Base-by-base conservation (phyloP, 2,329 filamentous ascomycete species). In the Sarocladium kiliense region DNA sequence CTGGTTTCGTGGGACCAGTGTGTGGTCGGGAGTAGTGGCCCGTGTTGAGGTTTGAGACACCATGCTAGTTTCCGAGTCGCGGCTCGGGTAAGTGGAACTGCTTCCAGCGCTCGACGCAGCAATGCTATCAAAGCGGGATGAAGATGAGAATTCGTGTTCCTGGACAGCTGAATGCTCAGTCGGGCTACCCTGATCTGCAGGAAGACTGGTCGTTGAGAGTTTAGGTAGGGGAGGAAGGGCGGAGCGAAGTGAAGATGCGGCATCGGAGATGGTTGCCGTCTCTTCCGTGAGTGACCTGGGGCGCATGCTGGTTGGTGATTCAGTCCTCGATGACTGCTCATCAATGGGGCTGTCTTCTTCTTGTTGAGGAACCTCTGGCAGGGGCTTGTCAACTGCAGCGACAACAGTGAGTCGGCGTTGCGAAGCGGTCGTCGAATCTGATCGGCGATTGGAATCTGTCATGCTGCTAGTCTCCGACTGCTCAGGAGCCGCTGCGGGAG, bases 11-110 rank as follows among this genome's bases (percentile, higher is more conserved):
- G 81, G 79, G 56, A 73, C 76, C 39, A 77, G 67, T 61, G 77
- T 63, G 64, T 79, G 70, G 61, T 96, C 91, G 1, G 91, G 91
- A 1, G 91, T 96, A 1, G 91, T 96, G 16, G 91, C 92, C 55
- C 92, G 79, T 2, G 92, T 97, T 1, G 92, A 96, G 1, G 85
- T 86, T 65, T 88, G 86, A 1, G 93, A 97, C 2, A 91, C 68
- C 27, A 89, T 77, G 68, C 90, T 96, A 49, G 83, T 82, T 64
- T 92, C 89, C 0, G 91, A 96, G 62, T 91, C 88, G 30, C 88
- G 85, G 74, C 87, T 91, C 53, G 87, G 76, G 62, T 88, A 92
- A 3, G 89, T 92, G 67, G 86, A 89, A 63, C 82, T 87, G 58
- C 89, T 93, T 55, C 87, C 90, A 19, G 85, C 84, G 65, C 87